phyloP scores from a whole-genome alignment of 208 protist species.

The Acanthamoeba culbertsoni region DNA sequence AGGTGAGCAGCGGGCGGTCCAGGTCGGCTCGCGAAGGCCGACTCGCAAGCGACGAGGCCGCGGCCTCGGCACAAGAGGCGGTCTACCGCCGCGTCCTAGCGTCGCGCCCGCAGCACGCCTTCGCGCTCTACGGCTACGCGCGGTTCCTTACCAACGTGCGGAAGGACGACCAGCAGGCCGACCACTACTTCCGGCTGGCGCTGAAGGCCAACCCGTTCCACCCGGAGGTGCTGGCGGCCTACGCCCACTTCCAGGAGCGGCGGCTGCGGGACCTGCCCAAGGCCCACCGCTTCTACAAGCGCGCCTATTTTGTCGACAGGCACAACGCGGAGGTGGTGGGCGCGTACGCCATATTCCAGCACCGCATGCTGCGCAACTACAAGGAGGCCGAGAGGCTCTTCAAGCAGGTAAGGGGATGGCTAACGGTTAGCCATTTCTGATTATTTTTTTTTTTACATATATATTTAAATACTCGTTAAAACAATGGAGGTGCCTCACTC shows the following conservation, averaged over 20 bases:
- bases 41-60: no score
- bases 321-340: background rate
- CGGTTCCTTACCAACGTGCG: background rate
- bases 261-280: background rate
- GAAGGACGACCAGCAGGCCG: background rate
- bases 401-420: no score
- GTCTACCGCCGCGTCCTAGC: background rate
- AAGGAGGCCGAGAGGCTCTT: slow-evolving; percentile 5
- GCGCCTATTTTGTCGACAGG: slow-evolving; percentile 16
- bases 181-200: background rate
- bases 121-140: slow-evolving; percentile 8
- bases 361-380: slow-evolving; percentile 18
- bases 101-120: background rate
- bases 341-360: background rate
- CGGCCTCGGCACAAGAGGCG: background rate
- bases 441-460: no score
- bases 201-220: background rate
- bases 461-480: no score
- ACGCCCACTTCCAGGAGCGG: slow-evolving; percentile 8
- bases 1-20: background rate
- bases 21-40: background rate
- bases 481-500: background rate
- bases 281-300: slow-evolving; percentile 15
- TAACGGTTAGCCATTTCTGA: no score
- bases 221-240: background rate